These are phyloP conservation scores for Hemisphaericaspora nanyangensis DNA, from an alignment of 805 yeast genomes.

Conservation along the genomic window DNA sequence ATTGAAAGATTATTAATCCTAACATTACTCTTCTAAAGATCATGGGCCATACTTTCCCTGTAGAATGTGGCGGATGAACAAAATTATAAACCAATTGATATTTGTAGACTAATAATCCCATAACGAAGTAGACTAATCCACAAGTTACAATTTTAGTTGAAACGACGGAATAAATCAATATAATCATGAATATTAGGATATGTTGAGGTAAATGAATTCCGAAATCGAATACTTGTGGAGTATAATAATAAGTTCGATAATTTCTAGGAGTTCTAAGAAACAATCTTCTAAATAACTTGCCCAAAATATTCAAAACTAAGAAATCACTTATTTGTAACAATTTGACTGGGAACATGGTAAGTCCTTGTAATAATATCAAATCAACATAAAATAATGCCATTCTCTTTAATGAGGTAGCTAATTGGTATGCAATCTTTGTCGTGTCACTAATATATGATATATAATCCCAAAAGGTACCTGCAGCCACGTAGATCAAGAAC, in stretches of 20 bases:
- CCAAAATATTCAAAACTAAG: slow-evolving; percentile 54
- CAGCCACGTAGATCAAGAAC: slow-evolving; percentile 57
- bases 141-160: slow-evolving; percentile 58
- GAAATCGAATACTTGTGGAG: slow-evolving; percentile 58
- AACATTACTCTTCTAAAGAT: slow-evolving; percentile 53
- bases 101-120: slow-evolving; percentile 59
- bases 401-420: slow-evolving; percentile 77
- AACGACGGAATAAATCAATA: slow-evolving; percentile 56
- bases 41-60: slow-evolving; percentile 67
- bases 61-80: slow-evolving; percentile 63
- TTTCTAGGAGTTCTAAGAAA: slow-evolving; percentile 75
- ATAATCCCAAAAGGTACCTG: slow-evolving; percentile 60
- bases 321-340: slow-evolving; percentile 63
- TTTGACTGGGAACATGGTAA: slow-evolving; percentile 89
- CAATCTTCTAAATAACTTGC: slow-evolving; percentile 54
- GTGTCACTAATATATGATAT: slow-evolving; percentile 68
- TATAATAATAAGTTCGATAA: slow-evolving; percentile 60
- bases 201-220: slow-evolving; percentile 63
- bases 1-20: slow-evolving; percentile 52
- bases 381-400: slow-evolving; percentile 88
- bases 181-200: slow-evolving; percentile 53
- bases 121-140: slow-evolving; percentile 51
- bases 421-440: slow-evolving; percentile 78
- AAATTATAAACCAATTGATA: slow-evolving; percentile 58
- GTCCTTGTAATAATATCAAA: slow-evolving; percentile 71